Evolutionary conservation across 164 flowering plant genomes (phyloP).

Genomic region (Nymphaea colorata): DNA sequence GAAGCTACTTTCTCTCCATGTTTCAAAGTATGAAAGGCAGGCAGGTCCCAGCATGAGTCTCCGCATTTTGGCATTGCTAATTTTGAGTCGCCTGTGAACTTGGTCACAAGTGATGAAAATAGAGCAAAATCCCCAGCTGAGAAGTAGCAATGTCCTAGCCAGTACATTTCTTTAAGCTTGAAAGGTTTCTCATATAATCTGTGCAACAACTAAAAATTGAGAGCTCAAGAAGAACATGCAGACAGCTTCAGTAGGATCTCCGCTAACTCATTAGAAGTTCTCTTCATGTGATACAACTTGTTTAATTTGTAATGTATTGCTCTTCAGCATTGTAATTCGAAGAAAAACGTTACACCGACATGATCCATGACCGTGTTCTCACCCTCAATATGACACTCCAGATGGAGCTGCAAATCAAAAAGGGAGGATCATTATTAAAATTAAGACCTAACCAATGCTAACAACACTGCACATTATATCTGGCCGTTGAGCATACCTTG

Average conservation of each 20-base stretch:
- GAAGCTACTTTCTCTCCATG: too few species aligned
- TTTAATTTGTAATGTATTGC: conserved; percentile 43
- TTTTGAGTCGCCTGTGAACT: too few species aligned
- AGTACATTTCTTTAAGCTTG: too few species aligned
- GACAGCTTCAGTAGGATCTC: conserved; percentile 10
- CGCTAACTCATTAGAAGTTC: conserved; percentile 26
- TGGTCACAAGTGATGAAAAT: too few species aligned
- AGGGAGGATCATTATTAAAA: neutral
- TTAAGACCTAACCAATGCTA: neutral
- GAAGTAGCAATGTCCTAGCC: too few species aligned
- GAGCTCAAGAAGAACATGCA: neutral
- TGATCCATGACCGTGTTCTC: conserved; percentile 9
- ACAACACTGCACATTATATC: too few species aligned
- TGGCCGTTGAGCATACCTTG: conserved; percentile 23
- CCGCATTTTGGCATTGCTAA: too few species aligned
- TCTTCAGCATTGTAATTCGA: conserved; percentile 58
- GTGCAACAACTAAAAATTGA: too few species aligned
- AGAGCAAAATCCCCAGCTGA: too few species aligned
- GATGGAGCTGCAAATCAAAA: conserved; percentile 35
- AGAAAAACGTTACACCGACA: conserved; percentile 45
- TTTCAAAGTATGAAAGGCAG: too few species aligned
- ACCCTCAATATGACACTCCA: conserved; percentile 37
- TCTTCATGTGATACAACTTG: conserved; percentile 34
- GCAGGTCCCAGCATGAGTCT: too few species aligned
- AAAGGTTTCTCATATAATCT: too few species aligned